Conservation (phyloP, 176 grass and related monocot genomes). For the Elymus sibiricus region DNA sequence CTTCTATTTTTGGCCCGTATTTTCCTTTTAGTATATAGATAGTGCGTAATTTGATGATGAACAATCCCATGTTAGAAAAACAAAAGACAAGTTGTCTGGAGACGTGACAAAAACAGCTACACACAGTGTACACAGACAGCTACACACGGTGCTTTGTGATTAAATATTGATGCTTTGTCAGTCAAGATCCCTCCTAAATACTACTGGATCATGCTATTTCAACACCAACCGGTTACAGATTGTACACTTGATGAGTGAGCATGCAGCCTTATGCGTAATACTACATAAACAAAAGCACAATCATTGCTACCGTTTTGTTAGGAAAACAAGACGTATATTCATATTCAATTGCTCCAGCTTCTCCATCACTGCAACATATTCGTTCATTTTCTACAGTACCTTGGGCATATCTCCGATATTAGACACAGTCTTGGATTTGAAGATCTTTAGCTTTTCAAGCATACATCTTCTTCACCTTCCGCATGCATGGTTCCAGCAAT, state of each 20-base stretch:
- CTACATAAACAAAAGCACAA: background rate
- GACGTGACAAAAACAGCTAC: too few relatives aligned
- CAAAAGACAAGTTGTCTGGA: too few relatives aligned
- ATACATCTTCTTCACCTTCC: background rate
- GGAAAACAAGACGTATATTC: conserved; percentile 32
- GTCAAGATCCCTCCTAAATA: background rate
- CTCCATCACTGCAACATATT: conserved; percentile 11
- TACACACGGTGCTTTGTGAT: too few relatives aligned
- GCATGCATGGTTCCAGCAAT: background rate
- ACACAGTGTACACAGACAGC: too few relatives aligned
- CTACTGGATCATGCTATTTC: background rate
- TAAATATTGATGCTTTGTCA: background rate
- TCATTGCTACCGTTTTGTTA: conserved; percentile 5
- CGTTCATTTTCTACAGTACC: conserved; percentile 18
- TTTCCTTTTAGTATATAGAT: too few relatives aligned
- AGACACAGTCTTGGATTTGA: conserved; percentile 23
- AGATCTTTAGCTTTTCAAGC: conserved; percentile 24
- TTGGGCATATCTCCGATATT: conserved; percentile 19
- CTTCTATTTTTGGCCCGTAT: too few relatives aligned
- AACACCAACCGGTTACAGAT: background rate
- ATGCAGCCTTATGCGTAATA: background rate
- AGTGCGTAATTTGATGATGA: too few relatives aligned
- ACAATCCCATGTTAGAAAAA: too few relatives aligned
- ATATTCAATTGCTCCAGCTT: conserved; percentile 20
- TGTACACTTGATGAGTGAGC: background rate